Evolutionary conservation across 2,329 filamentous ascomycete species (phyloP).

Genomic region (Diaporthe sp.): DNA sequence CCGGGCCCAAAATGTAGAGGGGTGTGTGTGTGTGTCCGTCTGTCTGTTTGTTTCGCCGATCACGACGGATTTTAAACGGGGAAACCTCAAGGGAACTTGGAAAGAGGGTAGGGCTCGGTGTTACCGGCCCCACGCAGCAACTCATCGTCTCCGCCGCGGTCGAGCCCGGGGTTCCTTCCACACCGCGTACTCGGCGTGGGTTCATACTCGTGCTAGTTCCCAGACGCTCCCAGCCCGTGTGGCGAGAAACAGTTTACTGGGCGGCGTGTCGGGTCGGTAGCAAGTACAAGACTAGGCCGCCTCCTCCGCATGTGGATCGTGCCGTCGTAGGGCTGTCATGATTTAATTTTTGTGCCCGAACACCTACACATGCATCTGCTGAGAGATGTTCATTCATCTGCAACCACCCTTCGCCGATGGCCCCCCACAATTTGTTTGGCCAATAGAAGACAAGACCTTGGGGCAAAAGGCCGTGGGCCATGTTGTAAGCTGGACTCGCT

Average conservation of each 20-base stretch:
- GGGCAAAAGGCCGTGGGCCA: background rate
- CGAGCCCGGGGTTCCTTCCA: background rate
- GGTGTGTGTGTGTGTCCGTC: background rate
- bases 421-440: background rate
- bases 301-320: background rate
- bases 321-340: background rate
- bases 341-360: background rate
- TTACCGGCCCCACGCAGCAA: constrained; percentile 20
- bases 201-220: background rate
- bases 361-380: background rate
- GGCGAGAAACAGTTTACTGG: background rate
- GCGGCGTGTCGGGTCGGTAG: background rate
- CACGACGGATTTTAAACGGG: background rate
- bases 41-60: constrained; percentile 21
- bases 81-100: background rate
- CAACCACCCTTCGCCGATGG: background rate
- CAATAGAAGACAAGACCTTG: background rate
- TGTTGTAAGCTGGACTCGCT: background rate
- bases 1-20: background rate
- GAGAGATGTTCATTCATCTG: background rate
- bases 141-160: constrained; percentile 6
- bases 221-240: background rate
- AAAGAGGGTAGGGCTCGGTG: constrained; percentile 1
- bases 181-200: constrained; percentile 7
- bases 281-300: background rate